These are phyloP conservation scores for Suillus alpinus DNA, from an alignment of 768 basidiomycete genomes.

Conservation along the genomic window DNA sequence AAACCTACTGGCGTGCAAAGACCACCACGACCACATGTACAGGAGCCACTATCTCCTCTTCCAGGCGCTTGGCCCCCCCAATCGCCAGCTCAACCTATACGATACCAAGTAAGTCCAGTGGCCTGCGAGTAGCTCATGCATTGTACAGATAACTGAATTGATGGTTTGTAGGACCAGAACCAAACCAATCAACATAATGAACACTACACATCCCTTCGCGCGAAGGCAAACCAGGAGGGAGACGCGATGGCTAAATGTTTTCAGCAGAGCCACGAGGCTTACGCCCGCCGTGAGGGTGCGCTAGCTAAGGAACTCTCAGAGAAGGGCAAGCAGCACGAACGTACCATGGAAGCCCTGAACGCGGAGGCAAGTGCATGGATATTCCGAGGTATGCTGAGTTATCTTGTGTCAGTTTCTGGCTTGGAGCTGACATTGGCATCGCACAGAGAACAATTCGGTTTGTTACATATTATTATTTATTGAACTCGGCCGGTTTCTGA, in stretches of 20 bases:
- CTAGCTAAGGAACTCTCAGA: slow-evolving; percentile 79
- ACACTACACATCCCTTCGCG: slow-evolving; percentile 68
- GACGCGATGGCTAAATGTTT: slow-evolving; percentile 74
- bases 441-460: slow-evolving; percentile 74
- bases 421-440: slow-evolving; percentile 4
- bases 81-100: slow-evolving; percentile 5
- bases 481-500: not conserved
- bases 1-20: not conserved
- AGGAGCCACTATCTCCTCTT: slow-evolving; percentile 11
- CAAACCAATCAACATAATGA: slow-evolving; percentile 66
- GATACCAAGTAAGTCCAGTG: slow-evolving; percentile 15
- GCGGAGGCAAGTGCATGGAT: slow-evolving; percentile 86
- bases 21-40: not conserved
- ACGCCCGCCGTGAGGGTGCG: slow-evolving; percentile 68
- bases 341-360: slow-evolving; percentile 76
- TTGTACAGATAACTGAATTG: not conserved
- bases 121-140: not conserved
- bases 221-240: slow-evolving; percentile 74
- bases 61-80: slow-evolving; percentile 3
- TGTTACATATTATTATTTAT: slow-evolving; percentile 2
- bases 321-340: slow-evolving; percentile 76
- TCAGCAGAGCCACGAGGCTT: slow-evolving; percentile 73
- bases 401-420: slow-evolving; percentile 1
- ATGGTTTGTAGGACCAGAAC: slow-evolving; percentile 44
- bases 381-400: slow-evolving; percentile 43